Percentiles rank a stretch among this genome's conserved stretches.
These are phyloP conservation scores for Arthrobotrys megalospora DNA, from an alignment of 2,329 filamentous ascomycete species.

Conservation along the genomic window DNA sequence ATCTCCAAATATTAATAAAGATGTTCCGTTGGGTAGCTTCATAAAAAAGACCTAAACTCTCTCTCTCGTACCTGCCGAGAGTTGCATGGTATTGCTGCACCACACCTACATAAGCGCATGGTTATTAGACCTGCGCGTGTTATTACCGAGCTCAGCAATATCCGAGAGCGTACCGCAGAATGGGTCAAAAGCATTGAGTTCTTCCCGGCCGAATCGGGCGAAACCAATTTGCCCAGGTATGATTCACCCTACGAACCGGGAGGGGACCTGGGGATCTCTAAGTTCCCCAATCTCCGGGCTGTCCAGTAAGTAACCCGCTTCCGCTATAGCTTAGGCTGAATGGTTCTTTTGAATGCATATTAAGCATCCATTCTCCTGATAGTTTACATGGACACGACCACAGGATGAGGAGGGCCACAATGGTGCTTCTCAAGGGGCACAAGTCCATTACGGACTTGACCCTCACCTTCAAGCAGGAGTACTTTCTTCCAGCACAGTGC, in stretches of 20 bases:
- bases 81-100: not conserved
- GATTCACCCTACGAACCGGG: not conserved
- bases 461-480: conserved; percentile 12
- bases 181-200: conserved; percentile 6
- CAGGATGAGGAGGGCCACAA: not conserved
- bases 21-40: not conserved
- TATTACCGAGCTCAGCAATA: not conserved
- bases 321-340: not conserved
- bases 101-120: not conserved
- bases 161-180: not conserved
- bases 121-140: not conserved
- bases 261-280: not conserved
- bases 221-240: not conserved
- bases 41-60: not conserved
- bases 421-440: not conserved
- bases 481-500: not conserved
- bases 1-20: too few relatives aligned
- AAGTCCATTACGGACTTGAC: not conserved
- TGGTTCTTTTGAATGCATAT: not conserved
- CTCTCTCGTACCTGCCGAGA: not conserved
- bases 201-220: not conserved
- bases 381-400: not conserved
- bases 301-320: not conserved
- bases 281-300: not conserved
- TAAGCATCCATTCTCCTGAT: not conserved